Evolutionary conservation across 2,329 filamentous ascomycete species (phyloP).

Genomic region (Harringtonia lauricola): DNA sequence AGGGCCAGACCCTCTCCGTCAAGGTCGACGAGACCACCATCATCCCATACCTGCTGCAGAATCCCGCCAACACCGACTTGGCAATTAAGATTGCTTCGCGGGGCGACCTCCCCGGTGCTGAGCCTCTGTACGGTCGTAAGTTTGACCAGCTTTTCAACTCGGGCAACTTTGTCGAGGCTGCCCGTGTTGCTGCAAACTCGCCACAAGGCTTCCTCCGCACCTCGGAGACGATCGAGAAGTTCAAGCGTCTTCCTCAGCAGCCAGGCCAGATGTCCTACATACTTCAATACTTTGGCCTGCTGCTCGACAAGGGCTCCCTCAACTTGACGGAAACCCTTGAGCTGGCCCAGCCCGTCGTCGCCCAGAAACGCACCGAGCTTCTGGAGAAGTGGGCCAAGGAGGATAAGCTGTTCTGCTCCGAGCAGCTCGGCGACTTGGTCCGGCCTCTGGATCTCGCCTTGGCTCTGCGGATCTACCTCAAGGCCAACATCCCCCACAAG

Average conservation of each 20-base stretch:
- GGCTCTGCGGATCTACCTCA: slow-evolving; percentile 79
- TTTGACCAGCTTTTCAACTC: slow-evolving; percentile 79
- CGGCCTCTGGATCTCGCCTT: slow-evolving; percentile 81
- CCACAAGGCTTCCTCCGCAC: slow-evolving; percentile 92
- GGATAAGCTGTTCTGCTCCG: slow-evolving; percentile 90
- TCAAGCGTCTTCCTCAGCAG: slow-evolving; percentile 75
- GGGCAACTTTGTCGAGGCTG: slow-evolving; percentile 77
- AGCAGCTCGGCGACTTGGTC: slow-evolving; percentile 91
- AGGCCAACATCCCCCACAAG: slow-evolving; percentile 85
- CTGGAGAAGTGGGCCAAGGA: slow-evolving; percentile 98
- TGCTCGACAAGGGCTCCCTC: slow-evolving; percentile 86
- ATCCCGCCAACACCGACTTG: slow-evolving; percentile 85
- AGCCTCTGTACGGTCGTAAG: slow-evolving; percentile 83
- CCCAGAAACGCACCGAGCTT: slow-evolving; percentile 88
- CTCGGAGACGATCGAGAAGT: slow-evolving; percentile 87
- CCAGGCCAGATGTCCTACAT: slow-evolving; percentile 87
- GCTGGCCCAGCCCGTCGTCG: slow-evolving; percentile 81
- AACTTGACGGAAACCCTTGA: slow-evolving; percentile 93
- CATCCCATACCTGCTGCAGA: slow-evolving; percentile 91
- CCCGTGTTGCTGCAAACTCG: slow-evolving; percentile 93
- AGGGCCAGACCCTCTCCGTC: slow-evolving; percentile 91
- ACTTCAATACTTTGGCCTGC: slow-evolving; percentile 93
- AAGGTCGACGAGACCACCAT: slow-evolving; percentile 85
- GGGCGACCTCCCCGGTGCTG: slow-evolving; percentile 85
- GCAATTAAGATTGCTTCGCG: slow-evolving; percentile 94